These are phyloP conservation scores for Corymbia maculata DNA, from an alignment of 345 rosid genomes.

Conservation along the genomic window DNA sequence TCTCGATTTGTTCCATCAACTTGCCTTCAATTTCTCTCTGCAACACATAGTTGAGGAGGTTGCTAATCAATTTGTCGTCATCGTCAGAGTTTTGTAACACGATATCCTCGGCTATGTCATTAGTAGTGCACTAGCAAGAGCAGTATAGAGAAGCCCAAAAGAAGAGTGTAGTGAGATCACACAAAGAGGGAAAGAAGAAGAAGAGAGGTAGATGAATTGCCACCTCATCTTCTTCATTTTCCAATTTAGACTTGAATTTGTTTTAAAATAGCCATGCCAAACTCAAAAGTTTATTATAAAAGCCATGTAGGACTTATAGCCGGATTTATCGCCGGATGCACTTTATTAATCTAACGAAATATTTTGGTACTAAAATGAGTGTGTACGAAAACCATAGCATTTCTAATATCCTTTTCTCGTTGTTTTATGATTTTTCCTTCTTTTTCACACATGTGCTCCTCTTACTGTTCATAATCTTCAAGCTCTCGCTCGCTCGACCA, in stretches of 20 bases:
- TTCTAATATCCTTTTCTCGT: too few species aligned
- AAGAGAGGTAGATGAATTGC: not conserved
- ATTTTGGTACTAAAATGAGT: not conserved
- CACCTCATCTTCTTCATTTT: not conserved
- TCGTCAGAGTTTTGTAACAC: not conserved
- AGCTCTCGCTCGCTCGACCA: not conserved
- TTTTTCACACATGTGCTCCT: not conserved
- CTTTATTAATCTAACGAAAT: too few species aligned
- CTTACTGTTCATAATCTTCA: not conserved
- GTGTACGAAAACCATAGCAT: accelerated
- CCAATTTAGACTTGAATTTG: not conserved
- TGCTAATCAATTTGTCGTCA: not conserved
- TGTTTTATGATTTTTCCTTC: not conserved
- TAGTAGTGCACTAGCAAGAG: not conserved
- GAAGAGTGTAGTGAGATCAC: not conserved
- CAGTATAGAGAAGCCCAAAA: not conserved
- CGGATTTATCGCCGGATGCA: not conserved
- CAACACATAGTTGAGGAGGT: not conserved
- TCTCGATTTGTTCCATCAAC: not conserved
- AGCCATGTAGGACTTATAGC: not conserved
- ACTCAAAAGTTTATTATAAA: too few species aligned
- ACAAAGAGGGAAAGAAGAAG: not conserved
- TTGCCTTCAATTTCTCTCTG: not conserved
- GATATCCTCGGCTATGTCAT: not conserved
- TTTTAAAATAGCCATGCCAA: not conserved